phyloP scores from a whole-genome alignment of 306 rosid species.

The Cucurbita pepo region DNA sequence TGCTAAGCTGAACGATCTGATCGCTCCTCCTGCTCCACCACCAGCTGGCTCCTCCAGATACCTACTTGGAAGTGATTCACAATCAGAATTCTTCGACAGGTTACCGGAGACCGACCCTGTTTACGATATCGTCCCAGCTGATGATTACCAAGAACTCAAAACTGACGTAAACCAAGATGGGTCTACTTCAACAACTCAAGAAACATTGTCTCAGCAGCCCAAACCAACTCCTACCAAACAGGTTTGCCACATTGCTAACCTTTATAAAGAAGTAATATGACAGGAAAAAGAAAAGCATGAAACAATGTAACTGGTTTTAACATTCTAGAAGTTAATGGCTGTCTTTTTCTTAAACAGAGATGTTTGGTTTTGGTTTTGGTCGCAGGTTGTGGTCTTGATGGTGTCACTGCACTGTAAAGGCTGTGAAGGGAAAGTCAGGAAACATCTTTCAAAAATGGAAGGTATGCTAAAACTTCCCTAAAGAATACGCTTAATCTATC shows the following conservation, averaged over 20 bases:
- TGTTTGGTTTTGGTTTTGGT: not conserved
- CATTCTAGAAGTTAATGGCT: not conserved
- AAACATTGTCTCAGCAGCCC: not conserved
- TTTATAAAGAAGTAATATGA: not conserved
- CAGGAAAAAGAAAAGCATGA: not conserved
- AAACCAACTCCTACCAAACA: constrained; percentile 3
- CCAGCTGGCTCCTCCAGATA: not conserved
- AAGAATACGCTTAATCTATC: not conserved
- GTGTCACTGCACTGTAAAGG: constrained; percentile 62
- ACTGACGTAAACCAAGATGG: not conserved
- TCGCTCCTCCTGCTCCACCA: constrained; percentile 3
- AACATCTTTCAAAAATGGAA: constrained; percentile 60
- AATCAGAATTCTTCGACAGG: not conserved
- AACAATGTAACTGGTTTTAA: not conserved
- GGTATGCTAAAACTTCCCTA: constrained; percentile 12
- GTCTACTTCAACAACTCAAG: not conserved
- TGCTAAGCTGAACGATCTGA: not conserved
- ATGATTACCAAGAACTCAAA: not conserved
- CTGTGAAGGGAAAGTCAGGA: constrained; percentile 56
- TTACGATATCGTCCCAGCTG: not conserved
- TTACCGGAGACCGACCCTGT: not conserved
- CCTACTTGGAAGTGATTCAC: not conserved
- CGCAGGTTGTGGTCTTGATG: constrained; percentile 46
- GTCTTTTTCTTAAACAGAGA: not conserved
- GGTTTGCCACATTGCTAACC: not conserved